Conservation (phyloP, 441 rosid genomes). For the Lepidium campestre region DNA sequence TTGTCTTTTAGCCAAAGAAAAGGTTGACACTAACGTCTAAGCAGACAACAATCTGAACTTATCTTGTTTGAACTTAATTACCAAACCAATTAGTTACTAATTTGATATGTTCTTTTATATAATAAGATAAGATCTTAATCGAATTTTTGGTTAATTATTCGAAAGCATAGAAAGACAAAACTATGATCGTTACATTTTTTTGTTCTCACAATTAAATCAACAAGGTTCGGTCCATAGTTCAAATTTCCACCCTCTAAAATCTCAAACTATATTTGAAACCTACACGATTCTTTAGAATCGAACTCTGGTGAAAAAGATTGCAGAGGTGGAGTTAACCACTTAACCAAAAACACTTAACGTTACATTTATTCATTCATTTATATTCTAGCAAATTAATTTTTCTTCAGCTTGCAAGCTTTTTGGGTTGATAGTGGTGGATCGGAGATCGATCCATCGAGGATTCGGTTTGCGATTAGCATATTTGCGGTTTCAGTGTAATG, state of each 20-base stretch:
- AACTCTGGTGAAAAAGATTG: too few relatives aligned
- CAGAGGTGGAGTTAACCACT: too few relatives aligned
- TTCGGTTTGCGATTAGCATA: slow-evolving; percentile 36
- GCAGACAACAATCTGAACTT: background rate
- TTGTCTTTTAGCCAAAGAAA: background rate
- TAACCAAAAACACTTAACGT: too few relatives aligned
- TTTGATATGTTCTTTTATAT: background rate
- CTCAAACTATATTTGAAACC: too few relatives aligned
- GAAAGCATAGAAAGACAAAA: too few relatives aligned
- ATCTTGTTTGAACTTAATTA: background rate
- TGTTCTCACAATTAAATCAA: too few relatives aligned
- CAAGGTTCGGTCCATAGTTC: too few relatives aligned
- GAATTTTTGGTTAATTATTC: background rate
- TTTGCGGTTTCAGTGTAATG: slow-evolving; percentile 65
- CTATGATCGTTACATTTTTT: background rate
- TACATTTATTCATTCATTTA: slow-evolving; percentile 2
- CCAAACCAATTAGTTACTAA: background rate
- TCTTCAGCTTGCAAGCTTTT: slow-evolving; percentile 30
- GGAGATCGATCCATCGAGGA: slow-evolving; percentile 53
- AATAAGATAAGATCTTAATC: background rate
- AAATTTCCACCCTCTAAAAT: too few relatives aligned
- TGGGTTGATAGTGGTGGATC: slow-evolving; percentile 34
- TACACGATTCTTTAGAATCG: too few relatives aligned
- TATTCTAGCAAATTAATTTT: background rate
- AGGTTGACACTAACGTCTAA: background rate